Percentiles rank a stretch among this genome's conserved stretches.
Conservation (phyloP, 2,329 filamentous ascomycete genomes). For the Venturia pyrina region DNA sequence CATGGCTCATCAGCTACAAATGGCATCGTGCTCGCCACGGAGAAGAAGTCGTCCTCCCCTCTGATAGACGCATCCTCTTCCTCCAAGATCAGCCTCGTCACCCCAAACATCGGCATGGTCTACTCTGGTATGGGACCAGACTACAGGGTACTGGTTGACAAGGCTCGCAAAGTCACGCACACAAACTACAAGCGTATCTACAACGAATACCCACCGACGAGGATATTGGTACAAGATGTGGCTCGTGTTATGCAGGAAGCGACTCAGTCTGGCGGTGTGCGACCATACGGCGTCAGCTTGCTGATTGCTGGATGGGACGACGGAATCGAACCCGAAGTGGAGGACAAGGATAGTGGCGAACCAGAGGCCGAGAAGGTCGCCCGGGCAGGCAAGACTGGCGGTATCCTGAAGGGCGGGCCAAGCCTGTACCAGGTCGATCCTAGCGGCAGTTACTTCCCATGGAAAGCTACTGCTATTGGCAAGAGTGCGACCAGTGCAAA, state of each 20-base stretch:
- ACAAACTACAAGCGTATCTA: slow-evolving; percentile 99
- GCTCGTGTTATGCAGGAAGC: slow-evolving; percentile 98
- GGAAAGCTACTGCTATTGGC: slow-evolving; percentile 98
- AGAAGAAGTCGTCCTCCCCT: slow-evolving; percentile 98
- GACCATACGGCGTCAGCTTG: slow-evolving; percentile 92
- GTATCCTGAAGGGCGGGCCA: slow-evolving; percentile 88
- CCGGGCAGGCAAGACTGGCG: slow-evolving; percentile 76
- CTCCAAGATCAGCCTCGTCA: slow-evolving; percentile 96
- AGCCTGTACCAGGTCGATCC: slow-evolving; percentile 98
- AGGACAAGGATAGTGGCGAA: slow-evolving; percentile 46
- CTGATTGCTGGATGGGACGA: slow-evolving; percentile 97
- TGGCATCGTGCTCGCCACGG: slow-evolving; percentile 94
- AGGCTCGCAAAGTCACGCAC: slow-evolving; percentile 95
- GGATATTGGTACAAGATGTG: slow-evolving; percentile 98
- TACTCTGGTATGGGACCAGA: slow-evolving; percentile 99
- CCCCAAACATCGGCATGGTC: slow-evolving; percentile 98
- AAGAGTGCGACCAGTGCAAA: slow-evolving; percentile 98
- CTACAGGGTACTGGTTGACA: slow-evolving; percentile 94
- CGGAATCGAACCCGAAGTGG: slow-evolving; percentile 77
- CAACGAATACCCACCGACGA: slow-evolving; percentile 98
- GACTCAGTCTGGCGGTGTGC: slow-evolving; percentile 93
- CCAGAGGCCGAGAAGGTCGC: slow-evolving; percentile 59
- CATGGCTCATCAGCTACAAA: slow-evolving; percentile 63
- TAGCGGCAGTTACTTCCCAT: slow-evolving; percentile 97
- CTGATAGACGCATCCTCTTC: slow-evolving; percentile 91